These are phyloP conservation scores for Sodiomyces alkalinus DNA, from an alignment of 2,329 filamentous ascomycete species.

Conservation along the genomic window DNA sequence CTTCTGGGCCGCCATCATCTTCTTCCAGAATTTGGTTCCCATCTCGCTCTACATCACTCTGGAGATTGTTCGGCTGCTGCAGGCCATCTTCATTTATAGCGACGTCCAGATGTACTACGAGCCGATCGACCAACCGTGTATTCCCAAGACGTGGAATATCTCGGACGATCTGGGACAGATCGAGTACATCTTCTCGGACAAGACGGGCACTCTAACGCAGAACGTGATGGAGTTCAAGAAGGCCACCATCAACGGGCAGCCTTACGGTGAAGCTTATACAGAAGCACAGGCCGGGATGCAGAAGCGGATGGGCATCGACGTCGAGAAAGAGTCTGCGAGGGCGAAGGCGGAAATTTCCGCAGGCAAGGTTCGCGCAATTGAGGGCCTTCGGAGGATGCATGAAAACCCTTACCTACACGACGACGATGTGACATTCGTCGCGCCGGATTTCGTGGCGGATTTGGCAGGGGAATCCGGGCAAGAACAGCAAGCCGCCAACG, in stretches of 20 bases:
- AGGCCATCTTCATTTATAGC: constrained; percentile 95
- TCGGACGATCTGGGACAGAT: constrained; percentile 96
- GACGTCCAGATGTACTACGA: constrained; percentile 97
- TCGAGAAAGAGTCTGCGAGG: constrained; percentile 61
- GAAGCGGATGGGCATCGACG: constrained; percentile 73
- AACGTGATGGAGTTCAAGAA: constrained; percentile 99
- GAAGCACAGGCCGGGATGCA: constrained; percentile 96
- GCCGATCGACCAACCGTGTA: constrained; percentile 81
- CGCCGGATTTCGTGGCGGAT: constrained; percentile 77
- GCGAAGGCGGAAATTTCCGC: constrained; percentile 65
- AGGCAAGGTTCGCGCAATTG: constrained; percentile 59
- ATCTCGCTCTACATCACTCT: constrained; percentile 96
- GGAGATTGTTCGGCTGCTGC: constrained; percentile 83
- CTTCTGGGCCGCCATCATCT: constrained; percentile 86
- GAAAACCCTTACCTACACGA: constrained; percentile 85
- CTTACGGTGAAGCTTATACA: constrained; percentile 95
- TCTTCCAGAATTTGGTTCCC: constrained; percentile 97
- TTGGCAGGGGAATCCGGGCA: constrained; percentile 60
- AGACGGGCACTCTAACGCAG: constrained; percentile 78
- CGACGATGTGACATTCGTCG: constrained; percentile 81
- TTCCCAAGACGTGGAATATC: constrained; percentile 97
- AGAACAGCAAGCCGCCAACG: constrained; percentile 63
- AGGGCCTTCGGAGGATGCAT: constrained; percentile 58
- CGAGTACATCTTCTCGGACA: constrained; percentile 97
- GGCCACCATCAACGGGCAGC: constrained; percentile 85